Base-by-base conservation (phyloP, 768 basidiomycete genomes). In the Gautieria morchelliformis region DNA sequence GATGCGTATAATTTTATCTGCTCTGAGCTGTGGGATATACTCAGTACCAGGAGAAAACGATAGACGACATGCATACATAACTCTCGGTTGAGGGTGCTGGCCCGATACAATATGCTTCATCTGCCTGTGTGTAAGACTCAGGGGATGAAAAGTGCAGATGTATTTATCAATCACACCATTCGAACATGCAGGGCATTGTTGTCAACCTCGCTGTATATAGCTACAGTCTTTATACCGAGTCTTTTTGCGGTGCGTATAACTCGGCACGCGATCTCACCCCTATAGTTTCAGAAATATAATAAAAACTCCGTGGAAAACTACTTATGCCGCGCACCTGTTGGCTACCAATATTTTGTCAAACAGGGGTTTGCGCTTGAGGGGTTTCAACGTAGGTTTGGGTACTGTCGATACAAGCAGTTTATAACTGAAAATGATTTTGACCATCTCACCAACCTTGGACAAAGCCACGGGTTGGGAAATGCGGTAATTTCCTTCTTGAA, bases 221-320 rank as follows among this genome's bases (percentile, higher is more conserved):
- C 93, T 15, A 96, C 93, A 0, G 90, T 93, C 76, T 80, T 85
- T 67, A 96, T 86, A 0, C 94, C 93, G 4, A 96, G 74, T 66
- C 87, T 88, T 69, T 77, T 83, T 2, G 91, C 90, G 0, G 93
- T 95, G 24, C 89, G 84, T 56, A 95, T 95, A 45, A 97, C 90
- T 19, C 93, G 85, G 69, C 94, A 96, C 5, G 93, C 93, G 61
- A 97, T 97, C 71, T 97, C 93, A 48, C 93, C 93, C 69, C 93
- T 95, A 60, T 15, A 35, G 22, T 22, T 58, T 11, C 48, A 40
- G 37, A 20, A 57, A 32, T 24, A 37, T 27, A 27, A 45, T 12
- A 33, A 24, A 11, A 27, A 12, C 6, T 8, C 42, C 5, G 9
- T 54, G 7, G 14, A 24, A 50, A 39, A 51, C 5, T 52, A 12